These are phyloP conservation scores for Rhodotorula sp. DNA, from an alignment of 1,284 basidiomycete species.

Conservation along the genomic window DNA sequence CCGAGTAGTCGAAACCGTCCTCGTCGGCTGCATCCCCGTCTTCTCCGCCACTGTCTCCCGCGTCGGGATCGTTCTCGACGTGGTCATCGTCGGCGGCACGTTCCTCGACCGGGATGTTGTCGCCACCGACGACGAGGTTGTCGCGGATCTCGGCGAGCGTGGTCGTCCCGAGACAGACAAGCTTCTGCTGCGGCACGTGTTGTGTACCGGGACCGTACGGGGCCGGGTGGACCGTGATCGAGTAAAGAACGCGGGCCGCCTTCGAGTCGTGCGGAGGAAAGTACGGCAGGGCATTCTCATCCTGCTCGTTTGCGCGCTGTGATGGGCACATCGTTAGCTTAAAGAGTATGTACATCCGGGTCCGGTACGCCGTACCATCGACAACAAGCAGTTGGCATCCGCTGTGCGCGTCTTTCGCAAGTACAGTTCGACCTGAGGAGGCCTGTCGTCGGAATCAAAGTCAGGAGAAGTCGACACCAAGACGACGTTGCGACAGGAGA, in stretches of 20 bases:
- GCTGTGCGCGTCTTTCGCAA: slow-evolving; percentile 2
- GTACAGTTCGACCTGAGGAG: slow-evolving; percentile 2
- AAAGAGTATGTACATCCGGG: no score
- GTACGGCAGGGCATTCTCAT: neutral
- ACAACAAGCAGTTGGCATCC: slow-evolving; percentile 7
- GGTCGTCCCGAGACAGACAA: slow-evolving; percentile 19
- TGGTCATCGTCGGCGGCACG: neutral
- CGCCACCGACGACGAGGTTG: slow-evolving; percentile 13
- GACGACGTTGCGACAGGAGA: no score
- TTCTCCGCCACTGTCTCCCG: neutral
- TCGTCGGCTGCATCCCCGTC: neutral
- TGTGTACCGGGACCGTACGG: neutral
- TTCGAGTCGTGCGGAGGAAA: neutral
- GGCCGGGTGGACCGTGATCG: slow-evolving; percentile 11
- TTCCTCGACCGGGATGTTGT: slow-evolving; percentile 16
- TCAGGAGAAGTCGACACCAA: neutral
- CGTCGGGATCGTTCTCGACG: neutral
- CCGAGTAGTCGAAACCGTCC: neutral
- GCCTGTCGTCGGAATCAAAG: neutral
- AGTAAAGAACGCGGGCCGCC: slow-evolving; percentile 8
- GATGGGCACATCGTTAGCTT: neutral
- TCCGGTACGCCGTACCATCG: neutral
- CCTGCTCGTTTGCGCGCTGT: neutral
- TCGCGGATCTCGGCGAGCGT: slow-evolving; percentile 24
- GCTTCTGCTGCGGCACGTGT: neutral